Evolutionary conservation across 768 basidiomycete species (phyloP).

Genomic region (Leccinum boreale): DNA sequence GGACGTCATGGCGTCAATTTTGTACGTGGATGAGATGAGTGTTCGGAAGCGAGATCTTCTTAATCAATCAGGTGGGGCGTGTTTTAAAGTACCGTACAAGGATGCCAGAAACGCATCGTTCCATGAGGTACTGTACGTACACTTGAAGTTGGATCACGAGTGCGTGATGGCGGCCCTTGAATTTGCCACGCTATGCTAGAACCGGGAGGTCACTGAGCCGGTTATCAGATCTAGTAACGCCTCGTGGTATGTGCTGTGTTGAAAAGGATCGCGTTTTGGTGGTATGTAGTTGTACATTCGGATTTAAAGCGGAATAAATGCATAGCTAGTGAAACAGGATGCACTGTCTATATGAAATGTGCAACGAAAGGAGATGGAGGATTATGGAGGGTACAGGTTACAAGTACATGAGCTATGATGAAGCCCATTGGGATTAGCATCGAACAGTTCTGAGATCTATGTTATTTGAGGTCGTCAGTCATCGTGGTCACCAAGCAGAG

Average conservation of each 20-base stretch:
- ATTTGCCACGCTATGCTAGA: too few species aligned
- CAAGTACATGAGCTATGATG: background rate
- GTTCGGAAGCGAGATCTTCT: too few species aligned
- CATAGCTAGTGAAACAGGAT: background rate
- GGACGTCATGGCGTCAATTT: too few species aligned
- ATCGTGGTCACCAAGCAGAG: background rate
- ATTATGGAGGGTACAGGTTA: background rate
- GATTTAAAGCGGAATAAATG: background rate
- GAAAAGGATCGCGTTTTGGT: background rate
- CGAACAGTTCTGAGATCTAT: background rate
- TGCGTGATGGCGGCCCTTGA: too few species aligned
- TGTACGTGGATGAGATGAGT: too few species aligned
- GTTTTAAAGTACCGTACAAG: too few species aligned
- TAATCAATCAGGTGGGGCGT: too few species aligned
- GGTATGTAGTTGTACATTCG: background rate
- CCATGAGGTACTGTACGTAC: too few species aligned
- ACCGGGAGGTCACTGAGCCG: too few species aligned
- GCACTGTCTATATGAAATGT: background rate
- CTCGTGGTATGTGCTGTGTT: background rate
- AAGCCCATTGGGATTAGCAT: background rate
- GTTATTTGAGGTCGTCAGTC: background rate
- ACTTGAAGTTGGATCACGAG: too few species aligned
- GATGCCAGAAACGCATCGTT: too few species aligned
- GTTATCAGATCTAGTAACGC: background rate
- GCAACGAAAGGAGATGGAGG: background rate